A percentile compares a stretch with the other conserved stretches of the same genome.
Conservation (phyloP, 2,329 filamentous ascomycete genomes). For the Didymellaceae sp. region DNA sequence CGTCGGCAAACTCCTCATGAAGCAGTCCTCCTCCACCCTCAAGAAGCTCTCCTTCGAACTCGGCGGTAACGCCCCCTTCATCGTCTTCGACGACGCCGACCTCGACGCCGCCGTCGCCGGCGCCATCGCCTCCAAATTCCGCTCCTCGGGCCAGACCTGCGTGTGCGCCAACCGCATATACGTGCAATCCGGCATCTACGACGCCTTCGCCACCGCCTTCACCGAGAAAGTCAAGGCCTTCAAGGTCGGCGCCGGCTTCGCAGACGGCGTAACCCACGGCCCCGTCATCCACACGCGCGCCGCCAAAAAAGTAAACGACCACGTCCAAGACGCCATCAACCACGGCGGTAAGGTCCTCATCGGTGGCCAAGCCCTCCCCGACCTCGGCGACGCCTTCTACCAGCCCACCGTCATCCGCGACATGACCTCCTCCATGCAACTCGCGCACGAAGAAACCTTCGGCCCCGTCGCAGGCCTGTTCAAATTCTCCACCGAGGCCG, state of each 20-base stretch:
- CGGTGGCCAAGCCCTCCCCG: constrained; percentile 71
- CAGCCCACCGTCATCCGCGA: constrained; percentile 87
- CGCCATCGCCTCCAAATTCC: constrained; percentile 88
- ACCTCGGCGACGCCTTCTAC: constrained; percentile 86
- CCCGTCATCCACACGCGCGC: constrained; percentile 87
- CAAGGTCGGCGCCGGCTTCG: constrained; percentile 77
- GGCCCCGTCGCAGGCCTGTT: constrained; percentile 92
- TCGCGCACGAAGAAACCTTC: constrained; percentile 91
- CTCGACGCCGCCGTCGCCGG: constrained; percentile 83
- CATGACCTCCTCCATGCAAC: constrained; percentile 84
- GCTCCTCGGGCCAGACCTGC: constrained; percentile 93
- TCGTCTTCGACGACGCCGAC: constrained; percentile 95
- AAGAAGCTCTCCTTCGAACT: constrained; percentile 92
- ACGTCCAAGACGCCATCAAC: constrained; percentile 46
- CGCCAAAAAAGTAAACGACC: constrained; percentile 44
- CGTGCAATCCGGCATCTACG: constrained; percentile 79
- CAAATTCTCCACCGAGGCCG: constrained; percentile 84
- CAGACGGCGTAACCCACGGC: constrained; percentile 74
- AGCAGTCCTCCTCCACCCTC: constrained; percentile 80
- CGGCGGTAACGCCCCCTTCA: constrained; percentile 93
- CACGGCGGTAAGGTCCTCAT: constrained; percentile 43
- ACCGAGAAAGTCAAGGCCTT: constrained; percentile 75
- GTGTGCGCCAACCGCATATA: constrained; percentile 81
- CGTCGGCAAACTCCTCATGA: constrained; percentile 81
- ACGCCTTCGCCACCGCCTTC: constrained; percentile 72